These are phyloP conservation scores for Deinandra increscens DNA, from an alignment of 129 eudicot species.

Conservation along the genomic window DNA sequence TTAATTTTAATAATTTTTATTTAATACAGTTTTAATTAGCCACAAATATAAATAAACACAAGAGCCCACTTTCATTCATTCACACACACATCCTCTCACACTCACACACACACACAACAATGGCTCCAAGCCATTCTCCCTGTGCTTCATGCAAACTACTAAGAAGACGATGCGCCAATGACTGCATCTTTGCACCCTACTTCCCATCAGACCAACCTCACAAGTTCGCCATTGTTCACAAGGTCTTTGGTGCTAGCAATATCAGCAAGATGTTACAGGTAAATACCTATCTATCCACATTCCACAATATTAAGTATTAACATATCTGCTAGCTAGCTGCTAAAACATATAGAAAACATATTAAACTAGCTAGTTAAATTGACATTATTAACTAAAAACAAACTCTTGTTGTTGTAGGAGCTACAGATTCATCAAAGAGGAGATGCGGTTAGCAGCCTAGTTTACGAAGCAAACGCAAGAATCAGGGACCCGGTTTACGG, in stretches of 20 bases:
- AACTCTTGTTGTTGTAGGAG: constrained; percentile 41
- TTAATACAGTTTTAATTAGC: no score
- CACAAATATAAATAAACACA: constrained; percentile 31
- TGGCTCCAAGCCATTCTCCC: constrained; percentile 53
- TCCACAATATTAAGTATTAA: no score
- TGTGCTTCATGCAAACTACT: constrained; percentile 91
- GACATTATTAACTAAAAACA: no score
- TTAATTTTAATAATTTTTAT: no score
- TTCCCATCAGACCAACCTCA: constrained; percentile 82
- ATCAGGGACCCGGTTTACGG: constrained; percentile 81
- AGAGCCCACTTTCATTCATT: constrained; percentile 24
- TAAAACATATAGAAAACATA: no score
- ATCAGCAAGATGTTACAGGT: constrained; percentile 90
- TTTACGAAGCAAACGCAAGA: constrained; percentile 82
- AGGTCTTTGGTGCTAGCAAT: constrained; percentile 91
- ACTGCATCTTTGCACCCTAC: constrained; percentile 84
- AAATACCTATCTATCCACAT: no score
- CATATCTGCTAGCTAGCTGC: no score
- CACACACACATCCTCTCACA: constrained; percentile 15
- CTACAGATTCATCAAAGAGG: constrained; percentile 62
- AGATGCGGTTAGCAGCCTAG: constrained; percentile 90
- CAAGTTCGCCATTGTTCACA: constrained; percentile 87
- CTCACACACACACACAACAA: neutral
- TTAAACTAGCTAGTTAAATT: constrained; percentile 14
- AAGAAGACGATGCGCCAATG: constrained; percentile 77